These are phyloP conservation scores for Dendrocalamus latiflorus DNA, from an alignment of 202 grass and related monocot species.

Conservation along the genomic window DNA sequence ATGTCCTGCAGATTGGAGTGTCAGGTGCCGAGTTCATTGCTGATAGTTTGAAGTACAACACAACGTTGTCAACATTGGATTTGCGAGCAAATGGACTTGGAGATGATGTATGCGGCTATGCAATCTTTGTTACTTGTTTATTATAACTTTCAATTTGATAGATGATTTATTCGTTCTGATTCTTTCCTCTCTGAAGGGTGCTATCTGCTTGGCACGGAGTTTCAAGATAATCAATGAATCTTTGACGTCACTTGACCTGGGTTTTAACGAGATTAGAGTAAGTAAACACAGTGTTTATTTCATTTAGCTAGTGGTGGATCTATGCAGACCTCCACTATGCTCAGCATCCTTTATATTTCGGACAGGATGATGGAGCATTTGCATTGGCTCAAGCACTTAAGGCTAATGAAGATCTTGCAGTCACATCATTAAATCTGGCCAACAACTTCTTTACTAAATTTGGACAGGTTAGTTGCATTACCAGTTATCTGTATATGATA, in stretches of 20 bases:
- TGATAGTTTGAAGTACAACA: constrained; percentile 97
- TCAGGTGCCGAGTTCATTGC: constrained; percentile 71
- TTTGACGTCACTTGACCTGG: constrained; percentile 83
- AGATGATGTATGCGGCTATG: constrained; percentile 54
- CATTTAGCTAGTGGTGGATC: background rate
- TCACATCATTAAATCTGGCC: no score
- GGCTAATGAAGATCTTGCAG: no score
- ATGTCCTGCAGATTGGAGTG: constrained; percentile 75
- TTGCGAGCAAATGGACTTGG: constrained; percentile 91
- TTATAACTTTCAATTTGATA: constrained; percentile 13
- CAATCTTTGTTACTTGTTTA: constrained; percentile 12
- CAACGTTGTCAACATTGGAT: constrained; percentile 75
- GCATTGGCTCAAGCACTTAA: no score
- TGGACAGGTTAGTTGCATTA: no score
- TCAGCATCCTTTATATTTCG: no score
- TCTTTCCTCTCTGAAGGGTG: constrained; percentile 4
- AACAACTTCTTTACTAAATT: no score
- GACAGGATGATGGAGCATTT: no score
- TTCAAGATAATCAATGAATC: no score
- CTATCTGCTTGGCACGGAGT: no score
- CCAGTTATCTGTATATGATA: no score
- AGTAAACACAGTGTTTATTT: constrained; percentile 9
- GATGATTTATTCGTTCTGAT: constrained; percentile 24
- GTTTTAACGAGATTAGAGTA: constrained; percentile 99
- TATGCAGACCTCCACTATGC: no score